Evolutionary conservation across 2,329 filamentous ascomycete genomes (phyloP).

Genomic region (Ophioceras dolichostomum): DNA sequence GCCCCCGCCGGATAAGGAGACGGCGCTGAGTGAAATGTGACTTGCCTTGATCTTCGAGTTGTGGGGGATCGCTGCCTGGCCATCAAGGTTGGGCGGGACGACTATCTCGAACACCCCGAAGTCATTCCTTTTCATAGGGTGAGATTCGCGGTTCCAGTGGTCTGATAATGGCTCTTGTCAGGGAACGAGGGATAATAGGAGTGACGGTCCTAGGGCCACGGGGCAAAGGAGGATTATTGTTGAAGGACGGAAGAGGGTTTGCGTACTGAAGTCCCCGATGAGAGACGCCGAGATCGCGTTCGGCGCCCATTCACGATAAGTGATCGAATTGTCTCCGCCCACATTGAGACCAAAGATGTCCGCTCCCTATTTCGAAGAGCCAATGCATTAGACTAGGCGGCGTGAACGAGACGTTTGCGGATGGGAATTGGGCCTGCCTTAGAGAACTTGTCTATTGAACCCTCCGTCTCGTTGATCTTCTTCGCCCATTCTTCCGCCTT

Average conservation of each 20-base stretch:
- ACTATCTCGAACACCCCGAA: constrained; percentile 82
- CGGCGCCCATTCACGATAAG: constrained; percentile 93
- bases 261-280: constrained; percentile 86
- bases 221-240: no score
- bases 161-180: no score
- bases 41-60: constrained; percentile 90
- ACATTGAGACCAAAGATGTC: constrained; percentile 83
- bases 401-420: no score
- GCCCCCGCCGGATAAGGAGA: no score
- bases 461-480: constrained; percentile 70
- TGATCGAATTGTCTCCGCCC: constrained; percentile 68
- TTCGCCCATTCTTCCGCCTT: constrained; percentile 82
- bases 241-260: no score
- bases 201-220: no score
- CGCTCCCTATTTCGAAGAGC: constrained; percentile 57
- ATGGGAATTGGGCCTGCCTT: constrained; percentile 41
- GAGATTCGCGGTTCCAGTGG: constrained; percentile 71
- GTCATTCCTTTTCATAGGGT: constrained; percentile 75
- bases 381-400: no score
- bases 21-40: no score
- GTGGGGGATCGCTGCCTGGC: constrained; percentile 71
- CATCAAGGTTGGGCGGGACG: constrained; percentile 55
- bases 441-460: constrained; percentile 84
- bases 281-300: constrained; percentile 76
- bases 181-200: no score